Evolutionary conservation across 768 basidiomycete species (phyloP).

Genomic region (Termitomyces sp.): DNA sequence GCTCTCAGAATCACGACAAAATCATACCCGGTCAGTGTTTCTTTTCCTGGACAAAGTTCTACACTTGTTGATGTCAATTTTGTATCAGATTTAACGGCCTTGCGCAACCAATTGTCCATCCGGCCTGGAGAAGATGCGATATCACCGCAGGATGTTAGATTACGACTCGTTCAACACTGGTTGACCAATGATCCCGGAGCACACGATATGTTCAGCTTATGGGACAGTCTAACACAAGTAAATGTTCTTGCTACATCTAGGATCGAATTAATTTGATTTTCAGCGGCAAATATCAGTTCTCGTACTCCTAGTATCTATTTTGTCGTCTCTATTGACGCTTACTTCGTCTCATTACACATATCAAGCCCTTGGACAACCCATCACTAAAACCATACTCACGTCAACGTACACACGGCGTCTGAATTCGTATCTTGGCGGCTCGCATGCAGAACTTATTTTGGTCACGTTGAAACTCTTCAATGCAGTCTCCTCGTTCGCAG

Average conservation of each 20-base stretch:
- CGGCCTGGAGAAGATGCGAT: slow-evolving; percentile 44
- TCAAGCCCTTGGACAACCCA: slow-evolving; percentile 57
- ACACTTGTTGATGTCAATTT: slow-evolving; percentile 11
- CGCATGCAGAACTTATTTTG: slow-evolving; percentile 63
- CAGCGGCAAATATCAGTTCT: slow-evolving; percentile 43
- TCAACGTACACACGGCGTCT: slow-evolving; percentile 52
- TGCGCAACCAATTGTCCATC: slow-evolving; percentile 63
- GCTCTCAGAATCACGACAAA: slow-evolving; percentile 26
- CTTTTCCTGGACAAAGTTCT: not conserved
- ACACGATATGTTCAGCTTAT: slow-evolving; percentile 58
- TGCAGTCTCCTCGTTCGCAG: slow-evolving; percentile 56
- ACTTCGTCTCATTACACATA: slow-evolving; percentile 67
- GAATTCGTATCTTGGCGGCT: slow-evolving; percentile 58
- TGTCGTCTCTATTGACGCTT: slow-evolving; percentile 59
- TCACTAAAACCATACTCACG: slow-evolving; percentile 58
- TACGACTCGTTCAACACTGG: slow-evolving; percentile 61
- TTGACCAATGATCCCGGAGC: slow-evolving; percentile 52
- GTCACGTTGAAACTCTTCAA: slow-evolving; percentile 63
- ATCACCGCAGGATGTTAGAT: slow-evolving; percentile 53
- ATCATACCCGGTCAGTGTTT: slow-evolving; percentile 26
- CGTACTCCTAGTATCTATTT: slow-evolving; percentile 42
- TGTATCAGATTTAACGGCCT: slow-evolving; percentile 37
- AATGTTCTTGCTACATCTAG: slow-evolving; percentile 15
- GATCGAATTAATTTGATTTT: slow-evolving; percentile 5
- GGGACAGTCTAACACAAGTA: slow-evolving; percentile 54